A percentile compares a stretch with the other conserved stretches of the same genome.
phyloP scores from a whole-genome alignment of 2,329 filamentous ascomycete genomes.

The Stachybotrys chartarum region DNA sequence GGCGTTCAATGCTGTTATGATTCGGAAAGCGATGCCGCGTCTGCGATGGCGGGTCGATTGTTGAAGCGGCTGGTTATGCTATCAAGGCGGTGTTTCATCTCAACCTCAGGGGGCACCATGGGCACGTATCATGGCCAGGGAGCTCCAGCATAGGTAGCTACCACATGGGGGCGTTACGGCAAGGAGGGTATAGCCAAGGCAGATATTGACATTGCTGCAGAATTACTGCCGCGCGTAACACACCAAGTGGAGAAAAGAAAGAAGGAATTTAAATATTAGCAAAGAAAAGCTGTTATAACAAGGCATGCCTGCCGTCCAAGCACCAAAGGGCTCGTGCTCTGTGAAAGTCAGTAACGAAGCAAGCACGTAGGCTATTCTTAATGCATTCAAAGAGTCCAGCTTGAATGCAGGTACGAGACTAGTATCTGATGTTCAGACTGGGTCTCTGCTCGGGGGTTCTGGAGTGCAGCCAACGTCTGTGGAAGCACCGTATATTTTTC shows the following conservation, averaged over 20 bases:
- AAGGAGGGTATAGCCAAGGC: background rate
- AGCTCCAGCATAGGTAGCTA: background rate
- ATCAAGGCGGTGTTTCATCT: constrained; percentile 26
- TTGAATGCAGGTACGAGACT: too few relatives aligned
- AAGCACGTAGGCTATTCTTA: too few relatives aligned
- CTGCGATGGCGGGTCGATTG: background rate
- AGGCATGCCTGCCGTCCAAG: too few relatives aligned
- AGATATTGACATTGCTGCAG: background rate
- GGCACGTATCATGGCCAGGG: background rate
- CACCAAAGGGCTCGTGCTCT: too few relatives aligned
- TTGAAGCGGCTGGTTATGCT: constrained; percentile 4
- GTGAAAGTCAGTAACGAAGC: too few relatives aligned
- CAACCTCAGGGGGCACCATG: constrained; percentile 7
- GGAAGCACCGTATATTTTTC: too few relatives aligned
- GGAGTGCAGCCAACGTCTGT: too few relatives aligned
- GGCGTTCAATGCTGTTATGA: background rate
- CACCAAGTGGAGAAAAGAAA: background rate
- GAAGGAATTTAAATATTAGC: background rate
- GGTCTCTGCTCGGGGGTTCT: too few relatives aligned
- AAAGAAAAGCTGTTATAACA: too few relatives aligned
- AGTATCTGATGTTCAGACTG: too few relatives aligned
- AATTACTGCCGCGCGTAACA: background rate
- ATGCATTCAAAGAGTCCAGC: too few relatives aligned
- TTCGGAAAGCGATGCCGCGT: background rate
- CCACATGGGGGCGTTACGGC: background rate